phyloP scores from a whole-genome alignment of 805 yeast genomes.

The Tetrapisispora phaffii region DNA sequence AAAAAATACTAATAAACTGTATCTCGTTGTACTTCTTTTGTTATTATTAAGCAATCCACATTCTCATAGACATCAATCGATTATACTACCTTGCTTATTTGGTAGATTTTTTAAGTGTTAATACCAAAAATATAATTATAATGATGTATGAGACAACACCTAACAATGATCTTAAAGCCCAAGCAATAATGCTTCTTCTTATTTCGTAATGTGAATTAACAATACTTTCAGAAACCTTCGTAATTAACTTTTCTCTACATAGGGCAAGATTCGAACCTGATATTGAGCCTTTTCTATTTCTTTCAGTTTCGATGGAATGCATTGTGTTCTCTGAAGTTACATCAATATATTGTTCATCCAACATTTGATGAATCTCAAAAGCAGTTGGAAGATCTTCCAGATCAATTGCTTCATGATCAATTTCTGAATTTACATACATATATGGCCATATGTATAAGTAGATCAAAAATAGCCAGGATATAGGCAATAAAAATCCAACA shows the following conservation, averaged over 20 bases:
- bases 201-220: slow-evolving; percentile 10
- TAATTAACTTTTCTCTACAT: slow-evolving; percentile 6
- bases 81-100: not conserved
- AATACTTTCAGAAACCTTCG: slow-evolving; percentile 9
- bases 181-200: slow-evolving; percentile 9
- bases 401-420: slow-evolving; percentile 13
- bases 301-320: not conserved
- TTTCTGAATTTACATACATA: slow-evolving; percentile 16
- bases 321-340: not conserved
- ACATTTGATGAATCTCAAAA: slow-evolving; percentile 12
- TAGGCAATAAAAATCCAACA: slow-evolving; percentile 19
- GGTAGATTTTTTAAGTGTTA: not conserved
- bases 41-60: no score
- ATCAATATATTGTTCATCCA: not conserved
- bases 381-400: slow-evolving; percentile 23
- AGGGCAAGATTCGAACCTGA: not conserved
- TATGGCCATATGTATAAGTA: slow-evolving; percentile 13
- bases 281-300: not conserved
- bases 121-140: not conserved
- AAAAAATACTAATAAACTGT: no score
- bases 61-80: not conserved
- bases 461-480: slow-evolving; percentile 15
- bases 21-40: no score
- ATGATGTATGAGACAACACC: not conserved
- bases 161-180: slow-evolving; percentile 10